Evolutionary conservation across 768 basidiomycete genomes (phyloP).

Genomic region (Dioszegia aurantiaca): DNA sequence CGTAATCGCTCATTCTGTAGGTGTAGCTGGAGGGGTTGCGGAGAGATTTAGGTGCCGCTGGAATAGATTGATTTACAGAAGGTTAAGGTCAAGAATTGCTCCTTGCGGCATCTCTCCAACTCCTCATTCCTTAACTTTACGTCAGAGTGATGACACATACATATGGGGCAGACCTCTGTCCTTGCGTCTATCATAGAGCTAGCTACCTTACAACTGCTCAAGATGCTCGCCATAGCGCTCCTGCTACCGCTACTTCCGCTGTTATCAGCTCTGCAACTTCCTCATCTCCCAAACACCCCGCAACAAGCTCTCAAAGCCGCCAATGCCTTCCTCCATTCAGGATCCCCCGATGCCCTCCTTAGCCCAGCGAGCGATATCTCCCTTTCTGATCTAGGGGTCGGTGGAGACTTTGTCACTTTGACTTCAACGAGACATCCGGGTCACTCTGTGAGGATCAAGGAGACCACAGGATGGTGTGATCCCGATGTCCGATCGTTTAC

Average conservation of each 20-base stretch:
- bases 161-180: too few relatives aligned
- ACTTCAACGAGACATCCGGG: conserved; percentile 37
- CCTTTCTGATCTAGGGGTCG: conserved; percentile 23
- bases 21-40: too few relatives aligned
- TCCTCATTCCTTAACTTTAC: too few relatives aligned
- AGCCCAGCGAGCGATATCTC: conserved; percentile 35
- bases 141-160: too few relatives aligned
- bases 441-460: conserved; percentile 55
- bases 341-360: conserved; percentile 20
- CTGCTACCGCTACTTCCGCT: conserved; percentile 28
- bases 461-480: conserved; percentile 55
- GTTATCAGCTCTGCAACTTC: conserved; percentile 31
- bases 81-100: too few relatives aligned
- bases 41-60: too few relatives aligned
- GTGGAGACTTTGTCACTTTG: conserved; percentile 32
- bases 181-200: too few relatives aligned
- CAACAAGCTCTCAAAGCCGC: conserved; percentile 35
- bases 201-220: neutral
- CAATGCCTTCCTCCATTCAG: conserved; percentile 26
- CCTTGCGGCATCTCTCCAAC: too few relatives aligned
- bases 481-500: conserved; percentile 51
- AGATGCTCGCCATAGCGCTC: conserved; percentile 2
- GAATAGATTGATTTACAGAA: too few relatives aligned
- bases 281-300: conserved; percentile 29
- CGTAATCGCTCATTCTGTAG: too few relatives aligned